These are phyloP conservation scores for Dryadomyces quercus-mongolicae DNA, from an alignment of 2,329 filamentous ascomycete genomes.

Conservation along the genomic window DNA sequence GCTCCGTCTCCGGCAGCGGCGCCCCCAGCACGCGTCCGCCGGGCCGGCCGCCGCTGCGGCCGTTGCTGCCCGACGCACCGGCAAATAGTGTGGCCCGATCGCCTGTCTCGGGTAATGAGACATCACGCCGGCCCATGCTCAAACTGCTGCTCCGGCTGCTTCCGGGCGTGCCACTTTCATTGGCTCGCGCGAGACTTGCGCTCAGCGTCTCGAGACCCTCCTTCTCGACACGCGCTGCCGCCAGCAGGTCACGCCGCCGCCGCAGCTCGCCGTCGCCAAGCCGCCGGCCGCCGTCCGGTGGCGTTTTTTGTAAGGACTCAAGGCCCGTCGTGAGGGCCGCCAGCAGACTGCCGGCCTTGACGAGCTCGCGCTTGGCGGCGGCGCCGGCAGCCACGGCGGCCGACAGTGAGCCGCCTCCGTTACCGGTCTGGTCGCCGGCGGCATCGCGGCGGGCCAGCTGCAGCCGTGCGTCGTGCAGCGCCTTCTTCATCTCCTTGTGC, in stretches of 20 bases:
- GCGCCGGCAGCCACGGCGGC: conserved; percentile 46
- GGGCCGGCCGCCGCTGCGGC: conserved; percentile 19
- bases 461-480: conserved; percentile 54
- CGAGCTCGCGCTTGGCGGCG: conserved; percentile 61
- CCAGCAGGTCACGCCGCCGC: conserved; percentile 57
- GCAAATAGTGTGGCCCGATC: conserved; percentile 40
- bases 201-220: conserved; percentile 65
- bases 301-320: conserved; percentile 35
- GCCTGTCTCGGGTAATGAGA: conserved; percentile 34
- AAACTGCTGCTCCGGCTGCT: conserved; percentile 21
- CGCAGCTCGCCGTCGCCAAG: conserved; percentile 66
- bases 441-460: conserved; percentile 57
- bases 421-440: conserved; percentile 29
- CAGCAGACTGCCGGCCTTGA: conserved; percentile 55
- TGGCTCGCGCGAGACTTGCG: conserved; percentile 34
- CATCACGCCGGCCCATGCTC: conserved; percentile 20
- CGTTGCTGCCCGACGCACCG: conserved; percentile 16
- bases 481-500: conserved; percentile 59
- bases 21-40: conserved; percentile 59
- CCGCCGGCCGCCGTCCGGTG: conserved; percentile 18
- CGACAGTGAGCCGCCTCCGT: conserved; percentile 9
- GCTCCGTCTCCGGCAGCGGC: conserved; percentile 61
- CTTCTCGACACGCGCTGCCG: conserved; percentile 57
- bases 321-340: conserved; percentile 55
- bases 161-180: conserved; percentile 26